These are phyloP conservation scores for Nyctanthes arbortristis DNA, from an alignment of 257 asterid species.

Conservation along the genomic window DNA sequence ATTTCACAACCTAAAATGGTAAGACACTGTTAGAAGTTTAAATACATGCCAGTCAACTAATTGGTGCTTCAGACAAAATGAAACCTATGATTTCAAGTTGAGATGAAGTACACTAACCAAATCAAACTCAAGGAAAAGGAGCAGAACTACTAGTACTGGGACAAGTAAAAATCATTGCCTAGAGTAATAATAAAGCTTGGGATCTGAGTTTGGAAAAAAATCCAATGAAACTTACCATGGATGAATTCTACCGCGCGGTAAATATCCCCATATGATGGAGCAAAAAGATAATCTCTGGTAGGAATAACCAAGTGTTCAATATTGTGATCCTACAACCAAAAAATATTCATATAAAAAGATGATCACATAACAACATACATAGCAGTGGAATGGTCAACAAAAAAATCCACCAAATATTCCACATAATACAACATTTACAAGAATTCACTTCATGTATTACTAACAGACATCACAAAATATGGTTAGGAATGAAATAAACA, in stretches of 20 bases:
- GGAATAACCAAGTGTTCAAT: constrained; percentile 92
- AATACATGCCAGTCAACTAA: too few species aligned
- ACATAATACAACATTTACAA: background rate
- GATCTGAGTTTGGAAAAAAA: background rate
- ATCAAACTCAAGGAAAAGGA: background rate
- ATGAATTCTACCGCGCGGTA: constrained; percentile 85
- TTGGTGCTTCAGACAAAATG: background rate
- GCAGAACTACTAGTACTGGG: background rate
- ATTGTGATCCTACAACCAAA: constrained; percentile 50
- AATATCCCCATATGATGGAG: constrained; percentile 74
- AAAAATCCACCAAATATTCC: constrained; percentile 9
- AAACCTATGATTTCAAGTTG: background rate
- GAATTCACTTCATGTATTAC: background rate
- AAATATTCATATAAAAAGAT: background rate
- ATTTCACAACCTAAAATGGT: too few species aligned
- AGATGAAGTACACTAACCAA: background rate
- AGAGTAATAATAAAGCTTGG: background rate
- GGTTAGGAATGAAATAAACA: background rate
- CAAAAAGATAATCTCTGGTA: constrained; percentile 94
- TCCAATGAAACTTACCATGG: constrained; percentile 44
- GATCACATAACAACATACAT: background rate
- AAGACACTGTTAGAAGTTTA: too few species aligned
- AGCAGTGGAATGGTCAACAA: background rate
- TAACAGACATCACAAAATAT: background rate
- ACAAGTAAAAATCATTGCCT: background rate